Evolutionary conservation across 2,329 filamentous ascomycete genomes (phyloP).

Genomic region (Sporothrix curviconia): DNA sequence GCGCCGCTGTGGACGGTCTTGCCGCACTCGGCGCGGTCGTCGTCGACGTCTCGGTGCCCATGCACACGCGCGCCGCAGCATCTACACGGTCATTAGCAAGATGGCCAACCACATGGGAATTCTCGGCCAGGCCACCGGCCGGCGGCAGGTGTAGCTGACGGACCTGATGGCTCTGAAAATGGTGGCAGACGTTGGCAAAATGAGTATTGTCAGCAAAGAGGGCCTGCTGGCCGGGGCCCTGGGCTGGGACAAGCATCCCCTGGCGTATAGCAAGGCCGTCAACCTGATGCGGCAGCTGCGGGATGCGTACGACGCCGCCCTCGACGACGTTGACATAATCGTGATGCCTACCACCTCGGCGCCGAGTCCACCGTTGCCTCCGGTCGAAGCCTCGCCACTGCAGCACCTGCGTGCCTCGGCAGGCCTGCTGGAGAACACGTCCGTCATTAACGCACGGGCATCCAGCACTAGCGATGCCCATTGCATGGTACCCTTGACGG

Average conservation of each 20-base stretch:
- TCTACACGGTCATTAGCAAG: slow-evolving; percentile 1
- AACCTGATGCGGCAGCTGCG: slow-evolving; percentile 33
- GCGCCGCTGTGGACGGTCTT: neutral
- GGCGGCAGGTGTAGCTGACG: slow-evolving; percentile 12
- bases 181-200: too few species aligned
- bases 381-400: slow-evolving; percentile 11
- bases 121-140: too few species aligned
- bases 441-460: slow-evolving; percentile 14
- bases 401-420: slow-evolving; percentile 5
- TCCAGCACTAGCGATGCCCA: slow-evolving; percentile 18
- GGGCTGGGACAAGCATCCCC: slow-evolving; percentile 32
- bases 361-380: slow-evolving; percentile 15
- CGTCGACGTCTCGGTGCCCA: slow-evolving; percentile 23
- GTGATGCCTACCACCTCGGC: slow-evolving; percentile 32
- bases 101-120: too few species aligned
- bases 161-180: slow-evolving; percentile 16
- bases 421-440: slow-evolving; percentile 18
- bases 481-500: slow-evolving; percentile 15
- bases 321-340: slow-evolving; percentile 33
- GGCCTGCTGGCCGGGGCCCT: slow-evolving; percentile 35
- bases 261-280: slow-evolving; percentile 28
- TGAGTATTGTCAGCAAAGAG: slow-evolving; percentile 21
- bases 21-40: neutral
- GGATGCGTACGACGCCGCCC: slow-evolving; percentile 30
- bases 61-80: slow-evolving; percentile 17